Percentiles rank a stretch among this genome's conserved stretches.
These are phyloP conservation scores for Penicillium pulvis DNA, from an alignment of 495 filamentous ascomycete genomes.

Conservation along the genomic window DNA sequence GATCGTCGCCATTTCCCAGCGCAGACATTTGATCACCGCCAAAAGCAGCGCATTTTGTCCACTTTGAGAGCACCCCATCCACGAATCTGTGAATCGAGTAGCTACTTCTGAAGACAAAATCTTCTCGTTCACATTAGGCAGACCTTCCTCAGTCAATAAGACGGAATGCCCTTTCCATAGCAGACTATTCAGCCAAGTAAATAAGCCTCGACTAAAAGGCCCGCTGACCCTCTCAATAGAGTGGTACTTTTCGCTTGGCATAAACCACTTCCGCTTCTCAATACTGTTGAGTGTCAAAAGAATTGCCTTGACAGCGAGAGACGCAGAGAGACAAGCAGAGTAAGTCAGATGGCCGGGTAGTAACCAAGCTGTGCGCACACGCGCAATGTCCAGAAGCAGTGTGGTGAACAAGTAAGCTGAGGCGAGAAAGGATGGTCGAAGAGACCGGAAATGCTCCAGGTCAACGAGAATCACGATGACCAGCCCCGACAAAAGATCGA, in stretches of 20 bases:
- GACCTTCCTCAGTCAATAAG: constrained; percentile 36
- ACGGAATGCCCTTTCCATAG: constrained; percentile 42
- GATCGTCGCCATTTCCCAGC: constrained; percentile 38
- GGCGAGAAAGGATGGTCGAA: constrained; percentile 53
- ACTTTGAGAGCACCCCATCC: constrained; percentile 26
- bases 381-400: constrained; percentile 50
- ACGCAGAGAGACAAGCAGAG: constrained; percentile 41
- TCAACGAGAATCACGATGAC: constrained; percentile 48
- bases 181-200: constrained; percentile 54
- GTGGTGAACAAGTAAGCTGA: constrained; percentile 55
- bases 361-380: constrained; percentile 53
- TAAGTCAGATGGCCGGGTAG: constrained; percentile 10
- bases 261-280: constrained; percentile 41
- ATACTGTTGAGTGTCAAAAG: constrained; percentile 46
- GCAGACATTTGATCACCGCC: constrained; percentile 33
- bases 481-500: constrained; percentile 36
- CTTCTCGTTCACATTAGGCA: constrained; percentile 39
- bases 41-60: constrained; percentile 33
- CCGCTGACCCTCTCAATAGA: constrained; percentile 55
- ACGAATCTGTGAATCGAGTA: constrained; percentile 7
- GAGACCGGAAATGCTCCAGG: constrained; percentile 38
- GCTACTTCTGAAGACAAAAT: constrained; percentile 23
- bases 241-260: constrained; percentile 26
- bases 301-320: constrained; percentile 41
- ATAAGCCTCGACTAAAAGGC: constrained; percentile 46